Base-by-base conservation (phyloP, 148 eudicot genomes). In the Heliosperma pusillum region DNA sequence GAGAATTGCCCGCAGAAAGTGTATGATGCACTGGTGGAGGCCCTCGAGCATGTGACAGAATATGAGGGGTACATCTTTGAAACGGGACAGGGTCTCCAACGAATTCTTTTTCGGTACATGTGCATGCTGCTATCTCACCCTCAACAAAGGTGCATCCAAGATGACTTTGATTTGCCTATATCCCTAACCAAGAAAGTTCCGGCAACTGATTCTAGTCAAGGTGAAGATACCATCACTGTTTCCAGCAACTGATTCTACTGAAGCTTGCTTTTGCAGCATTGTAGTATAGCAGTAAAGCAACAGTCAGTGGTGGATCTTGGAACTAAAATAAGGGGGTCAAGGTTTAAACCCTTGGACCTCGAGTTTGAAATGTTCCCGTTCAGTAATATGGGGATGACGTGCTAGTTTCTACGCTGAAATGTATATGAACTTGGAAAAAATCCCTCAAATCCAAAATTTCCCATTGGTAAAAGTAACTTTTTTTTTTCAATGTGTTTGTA, bases 1-100 rank as follows among this genome's bases (percentile, higher is more conserved):
- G 88, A 88, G 5, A 95, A 95, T 52, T 92, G 99, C 81, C 99
- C 99, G 65, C 99, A 95, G 76, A 83, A 82, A 77, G 99, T 95
- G 61, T 95, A 89, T 63, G 99, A 95, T 76, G 83, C 90, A 9
- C 87, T 95, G 9, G 97, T 90, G 13, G 97, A 90, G 47, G 92
- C 96, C 76, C 91, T 95, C 4, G 99, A 95, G 72, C 87, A 79
- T 17, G 89, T 92, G 45, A 88, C 91, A 3, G 94, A 90, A 78
- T 83, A 82, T 7, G 97, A 95, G 83, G 99, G 99, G 56, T 95
- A 92, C 89, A 95, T 95, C 59, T 87, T 78, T 36, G 97, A 95
- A 80, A 95, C 82, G 20, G 97, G 99, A 16, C 97, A 92, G 75
- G 96, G 93, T 64, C 74, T 92, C 36, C 88, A 88, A 0, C 90